Conservation (phyloP, 805 yeast genomes). For the Saccharomycopsis oosterbeekiorum region DNA sequence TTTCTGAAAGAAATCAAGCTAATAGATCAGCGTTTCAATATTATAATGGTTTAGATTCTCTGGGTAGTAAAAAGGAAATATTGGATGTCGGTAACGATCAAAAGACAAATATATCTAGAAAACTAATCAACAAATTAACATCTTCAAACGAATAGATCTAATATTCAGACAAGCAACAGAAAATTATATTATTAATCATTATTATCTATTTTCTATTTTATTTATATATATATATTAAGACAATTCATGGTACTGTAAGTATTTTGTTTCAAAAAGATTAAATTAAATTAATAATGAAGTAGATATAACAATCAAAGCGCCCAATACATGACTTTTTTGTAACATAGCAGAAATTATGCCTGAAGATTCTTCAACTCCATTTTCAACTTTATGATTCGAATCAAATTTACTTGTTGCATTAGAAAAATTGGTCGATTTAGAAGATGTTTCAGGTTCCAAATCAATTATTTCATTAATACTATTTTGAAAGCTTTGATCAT, state of each 20-base stretch:
- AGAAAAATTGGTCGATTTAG: not conserved
- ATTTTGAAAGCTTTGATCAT: not conserved
- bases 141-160: not conserved
- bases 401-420: not conserved
- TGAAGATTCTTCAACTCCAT: not conserved
- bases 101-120: not conserved
- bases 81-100: not conserved
- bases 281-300: not conserved
- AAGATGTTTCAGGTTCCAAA: not conserved
- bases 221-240: not conserved
- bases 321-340: not conserved
- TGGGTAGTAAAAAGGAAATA: not conserved
- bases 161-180: not conserved
- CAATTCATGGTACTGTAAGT: not conserved
- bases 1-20: slow-evolving; percentile 7
- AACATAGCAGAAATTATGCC: not conserved
- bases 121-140: not conserved
- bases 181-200: no score
- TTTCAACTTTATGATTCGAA: not conserved
- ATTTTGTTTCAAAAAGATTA: not conserved
- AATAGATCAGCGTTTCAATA: slow-evolving; percentile 4
- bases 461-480: not conserved
- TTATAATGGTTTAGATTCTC: slow-evolving; percentile 1
- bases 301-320: not conserved
- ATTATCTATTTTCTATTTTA: not conserved